Conservation (phyloP, 2,329 filamentous ascomycete species). For the Colletotrichum sp. region DNA sequence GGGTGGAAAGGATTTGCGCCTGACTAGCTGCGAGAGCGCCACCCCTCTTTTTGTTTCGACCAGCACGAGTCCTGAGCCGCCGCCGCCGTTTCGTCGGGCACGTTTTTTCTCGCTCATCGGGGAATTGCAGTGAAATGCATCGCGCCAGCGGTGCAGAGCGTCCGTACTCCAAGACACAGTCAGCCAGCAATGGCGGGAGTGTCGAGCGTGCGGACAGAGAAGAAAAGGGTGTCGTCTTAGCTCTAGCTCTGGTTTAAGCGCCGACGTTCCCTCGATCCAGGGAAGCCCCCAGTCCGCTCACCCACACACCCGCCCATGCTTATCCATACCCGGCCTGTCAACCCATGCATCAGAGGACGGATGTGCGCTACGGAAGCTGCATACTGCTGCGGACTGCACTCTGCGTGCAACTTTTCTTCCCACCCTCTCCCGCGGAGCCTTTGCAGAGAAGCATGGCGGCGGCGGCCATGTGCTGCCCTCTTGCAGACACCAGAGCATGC, state of each 20-base stretch:
- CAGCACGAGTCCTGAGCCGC: neutral
- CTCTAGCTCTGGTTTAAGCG: constrained; percentile 20
- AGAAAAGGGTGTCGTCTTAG: constrained; percentile 15
- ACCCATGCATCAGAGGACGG: constrained; percentile 5
- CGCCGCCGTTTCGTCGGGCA: neutral
- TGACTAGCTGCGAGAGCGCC: neutral
- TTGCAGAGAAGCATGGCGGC: neutral
- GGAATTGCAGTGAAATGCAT: constrained; percentile 16
- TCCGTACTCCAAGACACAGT: neutral
- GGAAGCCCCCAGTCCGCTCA: constrained; percentile 8
- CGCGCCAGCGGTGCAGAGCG: constrained; percentile 9
- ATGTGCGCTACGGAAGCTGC: constrained; percentile 4
- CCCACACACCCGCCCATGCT: constrained; percentile 14
- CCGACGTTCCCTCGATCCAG: constrained; percentile 16
- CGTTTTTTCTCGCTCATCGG: neutral
- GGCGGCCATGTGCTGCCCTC: constrained; percentile 7
- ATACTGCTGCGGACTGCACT: neutral
- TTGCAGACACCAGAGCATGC: constrained; percentile 20
- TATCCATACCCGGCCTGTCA: constrained; percentile 11
- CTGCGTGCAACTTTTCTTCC: neutral
- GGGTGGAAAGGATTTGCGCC: constrained; percentile 9
- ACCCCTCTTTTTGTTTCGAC: neutral
- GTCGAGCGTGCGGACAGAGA: neutral
- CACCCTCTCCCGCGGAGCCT: neutral
- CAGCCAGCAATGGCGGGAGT: neutral